phyloP scores from a whole-genome alignment of 2,329 filamentous ascomycete species.

The Neofusicoccum cordaticola region DNA sequence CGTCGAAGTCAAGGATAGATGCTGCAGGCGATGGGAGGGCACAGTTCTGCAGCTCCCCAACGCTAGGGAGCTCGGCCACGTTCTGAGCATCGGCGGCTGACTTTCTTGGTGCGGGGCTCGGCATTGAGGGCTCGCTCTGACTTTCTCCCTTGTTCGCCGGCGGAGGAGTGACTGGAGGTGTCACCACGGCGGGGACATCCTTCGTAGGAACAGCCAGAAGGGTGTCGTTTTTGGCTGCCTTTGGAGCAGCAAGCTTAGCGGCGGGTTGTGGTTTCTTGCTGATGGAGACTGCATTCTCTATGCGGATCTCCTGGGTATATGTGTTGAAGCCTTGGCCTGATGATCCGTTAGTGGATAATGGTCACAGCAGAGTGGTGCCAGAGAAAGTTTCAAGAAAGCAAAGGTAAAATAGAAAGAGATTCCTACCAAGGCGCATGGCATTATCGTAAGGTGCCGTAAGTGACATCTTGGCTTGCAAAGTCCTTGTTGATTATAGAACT shows the following conservation, averaged over 20 bases:
- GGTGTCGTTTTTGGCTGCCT: neutral
- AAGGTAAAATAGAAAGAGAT: neutral
- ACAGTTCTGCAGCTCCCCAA: neutral
- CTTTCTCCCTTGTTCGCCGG: neutral
- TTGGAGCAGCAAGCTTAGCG: constrained; percentile 7
- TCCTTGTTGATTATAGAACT: neutral
- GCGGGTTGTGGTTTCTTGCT: neutral
- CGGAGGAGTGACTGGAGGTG: constrained; percentile 23
- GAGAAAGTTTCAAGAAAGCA: neutral
- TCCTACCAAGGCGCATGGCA: constrained; percentile 35
- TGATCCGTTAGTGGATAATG: neutral
- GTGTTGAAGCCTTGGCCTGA: constrained; percentile 39
- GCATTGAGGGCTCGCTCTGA: neutral
- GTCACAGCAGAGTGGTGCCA: neutral
- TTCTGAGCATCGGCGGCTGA: neutral
- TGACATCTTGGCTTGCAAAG: constrained; percentile 23
- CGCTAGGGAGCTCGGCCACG: neutral
- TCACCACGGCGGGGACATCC: constrained; percentile 4
- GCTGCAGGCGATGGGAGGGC: constrained; percentile 2
- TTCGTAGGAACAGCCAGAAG: neutral
- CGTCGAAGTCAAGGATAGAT: neutral
- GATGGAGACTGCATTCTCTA: constrained; percentile 37
- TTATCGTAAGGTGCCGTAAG: constrained; percentile 38
- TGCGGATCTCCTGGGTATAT: constrained; percentile 40
- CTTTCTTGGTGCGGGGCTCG: neutral